These are phyloP conservation scores for Globisporangium canariense DNA, from an alignment of 352 stramenopile species.

Conservation along the genomic window DNA sequence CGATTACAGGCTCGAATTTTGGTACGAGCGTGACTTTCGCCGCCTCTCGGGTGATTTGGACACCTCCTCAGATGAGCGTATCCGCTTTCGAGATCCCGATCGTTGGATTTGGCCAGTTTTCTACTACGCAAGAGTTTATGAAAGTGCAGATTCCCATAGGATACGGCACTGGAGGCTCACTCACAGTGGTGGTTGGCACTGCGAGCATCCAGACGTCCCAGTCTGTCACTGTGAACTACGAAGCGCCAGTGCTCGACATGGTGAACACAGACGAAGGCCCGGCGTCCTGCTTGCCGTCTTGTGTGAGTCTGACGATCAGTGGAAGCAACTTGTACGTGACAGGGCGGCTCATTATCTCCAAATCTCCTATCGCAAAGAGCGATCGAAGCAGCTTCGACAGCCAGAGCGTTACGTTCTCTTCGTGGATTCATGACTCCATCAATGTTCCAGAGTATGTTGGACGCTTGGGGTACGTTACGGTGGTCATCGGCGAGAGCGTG, in stretches of 20 bases:
- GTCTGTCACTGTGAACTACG: slow-evolving; percentile 33
- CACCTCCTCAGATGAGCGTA: slow-evolving; percentile 30
- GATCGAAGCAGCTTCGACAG: slow-evolving; percentile 24
- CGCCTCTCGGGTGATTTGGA: slow-evolving; percentile 42
- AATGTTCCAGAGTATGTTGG: slow-evolving; percentile 37
- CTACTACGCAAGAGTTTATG: slow-evolving; percentile 31
- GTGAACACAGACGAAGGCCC: slow-evolving; percentile 65
- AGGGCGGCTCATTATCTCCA: slow-evolving; percentile 37
- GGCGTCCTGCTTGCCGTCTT: slow-evolving; percentile 35
- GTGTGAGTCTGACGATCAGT: slow-evolving; percentile 46
- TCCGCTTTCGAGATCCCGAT: slow-evolving; percentile 35
- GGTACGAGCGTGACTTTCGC: slow-evolving; percentile 35
- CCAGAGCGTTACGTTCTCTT: slow-evolving; percentile 19
- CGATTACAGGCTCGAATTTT: slow-evolving; percentile 55
- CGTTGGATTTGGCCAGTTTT: slow-evolving; percentile 34
- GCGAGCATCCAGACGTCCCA: slow-evolving; percentile 39
- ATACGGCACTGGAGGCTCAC: slow-evolving; percentile 29
- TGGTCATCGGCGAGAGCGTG: slow-evolving; percentile 41
- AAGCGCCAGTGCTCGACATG: slow-evolving; percentile 38
- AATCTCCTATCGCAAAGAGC: slow-evolving; percentile 27
- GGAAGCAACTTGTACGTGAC: slow-evolving; percentile 50
- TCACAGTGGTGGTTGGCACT: slow-evolving; percentile 37
- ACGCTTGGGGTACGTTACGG: slow-evolving; percentile 43
- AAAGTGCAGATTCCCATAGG: slow-evolving; percentile 37
- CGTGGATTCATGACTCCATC: slow-evolving; percentile 46